Base-by-base conservation (phyloP, 495 filamentous ascomycete genomes). In the Daldinia concentrica region DNA sequence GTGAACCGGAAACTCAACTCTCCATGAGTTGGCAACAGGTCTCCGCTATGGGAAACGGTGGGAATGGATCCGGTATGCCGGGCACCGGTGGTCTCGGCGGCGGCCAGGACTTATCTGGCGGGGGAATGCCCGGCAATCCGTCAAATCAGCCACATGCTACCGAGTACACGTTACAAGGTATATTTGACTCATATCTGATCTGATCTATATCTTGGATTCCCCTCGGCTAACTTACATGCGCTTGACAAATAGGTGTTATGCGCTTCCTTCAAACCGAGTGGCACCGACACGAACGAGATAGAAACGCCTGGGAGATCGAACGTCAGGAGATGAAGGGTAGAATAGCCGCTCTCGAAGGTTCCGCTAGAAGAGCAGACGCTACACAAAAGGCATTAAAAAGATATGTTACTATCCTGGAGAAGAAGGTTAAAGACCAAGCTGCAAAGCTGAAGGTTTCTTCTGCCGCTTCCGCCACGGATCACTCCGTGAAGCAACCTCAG, bases 251-350 rank as follows among this genome's bases (percentile, higher is more conserved):
- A 98, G 95, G 95, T 76, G 95, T 99, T 37, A 99, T 99, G 95
- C 94, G 95, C 79, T 98, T 98, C 79, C 89, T 99, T 36, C 96
- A 98, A 83, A 95, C 94, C 37, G 95, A 99, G 87, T 98, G 95
- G 95, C 96, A 99, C 80, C 90, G 93, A 70, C 95, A 98, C 76
- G 95, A 99, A 79, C 92, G 95, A 81, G 96, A 97, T 74, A 91
- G 96, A 74, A 99, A 99, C 80, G 91, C 93, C 22, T 99, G 95
- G 95, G 95, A 98, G 76, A 99, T 99, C 77, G 95, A 99, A 82
- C 90, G 93, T 76, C 95, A 96, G 66, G 95, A 98, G 84, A 99
- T 99, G 95, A 98, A 97, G 82, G 93, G 92, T 69, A 90, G 95
- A 78, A 98, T 99, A 81, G 95, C 94, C n/a, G 90, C 91, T 75